These are phyloP conservation scores for Chlorociboria aeruginascens DNA, from an alignment of 495 filamentous ascomycete species.

Conservation along the genomic window DNA sequence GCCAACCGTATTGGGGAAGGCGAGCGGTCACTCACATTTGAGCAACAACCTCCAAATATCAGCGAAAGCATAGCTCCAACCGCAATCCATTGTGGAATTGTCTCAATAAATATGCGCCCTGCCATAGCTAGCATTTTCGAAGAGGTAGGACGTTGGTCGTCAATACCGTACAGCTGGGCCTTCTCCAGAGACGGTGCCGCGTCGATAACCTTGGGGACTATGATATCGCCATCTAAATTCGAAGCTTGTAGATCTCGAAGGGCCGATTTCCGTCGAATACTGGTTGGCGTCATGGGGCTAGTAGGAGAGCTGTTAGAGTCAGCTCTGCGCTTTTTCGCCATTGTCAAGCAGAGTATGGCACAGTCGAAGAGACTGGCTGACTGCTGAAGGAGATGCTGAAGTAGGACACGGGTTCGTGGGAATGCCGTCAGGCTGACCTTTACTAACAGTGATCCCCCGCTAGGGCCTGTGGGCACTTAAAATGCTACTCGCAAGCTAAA, in stretches of 20 bases:
- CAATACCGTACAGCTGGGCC: constrained; percentile 43
- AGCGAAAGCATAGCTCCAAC: constrained; percentile 63
- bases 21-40: constrained; percentile 55
- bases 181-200: constrained; percentile 42
- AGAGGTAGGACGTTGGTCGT: constrained; percentile 39
- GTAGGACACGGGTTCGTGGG: too few relatives aligned
- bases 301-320: constrained; percentile 16
- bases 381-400: too few relatives aligned
- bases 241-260: constrained; percentile 20
- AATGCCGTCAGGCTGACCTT: too few relatives aligned
- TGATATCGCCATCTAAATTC: constrained; percentile 20
- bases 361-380: too few relatives aligned
- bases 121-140: constrained; percentile 40
- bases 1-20: not conserved
- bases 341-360: not conserved
- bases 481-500: too few relatives aligned
- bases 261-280: constrained; percentile 14
- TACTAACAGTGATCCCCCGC: too few relatives aligned
- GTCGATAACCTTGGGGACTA: constrained; percentile 37
- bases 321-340: constrained; percentile 21
- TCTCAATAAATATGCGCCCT: constrained; percentile 44
- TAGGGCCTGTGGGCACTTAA: too few relatives aligned
- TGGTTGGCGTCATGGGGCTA: constrained; percentile 6
- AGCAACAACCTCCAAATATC: constrained; percentile 96
- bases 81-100: constrained; percentile 55